Base-by-base conservation (phyloP, 1,284 basidiomycete genomes). In the Cryptococcus deneoformans region DNA sequence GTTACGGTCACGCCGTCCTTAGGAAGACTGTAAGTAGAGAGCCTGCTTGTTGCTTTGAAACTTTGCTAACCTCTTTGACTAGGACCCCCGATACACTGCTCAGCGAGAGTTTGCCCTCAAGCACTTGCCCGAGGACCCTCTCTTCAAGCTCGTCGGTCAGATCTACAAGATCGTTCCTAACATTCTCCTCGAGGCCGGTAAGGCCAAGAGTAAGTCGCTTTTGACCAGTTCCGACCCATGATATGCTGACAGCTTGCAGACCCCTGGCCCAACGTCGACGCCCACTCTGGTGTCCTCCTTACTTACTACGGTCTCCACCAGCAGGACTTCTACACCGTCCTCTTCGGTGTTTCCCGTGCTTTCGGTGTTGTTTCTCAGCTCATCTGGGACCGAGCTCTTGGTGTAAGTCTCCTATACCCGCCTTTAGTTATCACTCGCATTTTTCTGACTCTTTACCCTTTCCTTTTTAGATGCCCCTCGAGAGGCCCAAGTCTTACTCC, bases 1-100 rank as follows among this genome's bases (percentile, higher is more conserved):
- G 92, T 54, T 94, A 94, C 73, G 94, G 94, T 53, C 95, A 98
- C 81, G 94, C 95, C 68, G 94, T 99, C 52, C 83, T 99, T 62
- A 85, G 94, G 77, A 95, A 95, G 85, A 94, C 92, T 46, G 78
- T 79, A 46, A 63, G 75, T 50, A 29, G 29, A 3, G 24, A 20
- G 44, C 9, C 20, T 39, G 37, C 14, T 11, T 36, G 12, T 46
- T 46, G 20, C 57, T 16, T 53, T 48, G 11, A 11, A 24, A 29
- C 51, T 6, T 6, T 36, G 34, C 37, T 46, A 16, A 14, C 11
- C 48, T 2, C 47, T 46, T 5, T 9, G 3, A 29, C 29, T 54
- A 78, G 73, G 95, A 99, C 82, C 95, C 95, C 58, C 92, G 95
- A 61, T 98, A 98, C 83, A 88, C 86, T 61, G 95, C 95, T 56